A percentile compares a stretch with the other conserved stretches of the same genome.
These are phyloP conservation scores for Sporothrix dimorphospora DNA, from an alignment of 2,329 filamentous ascomycete genomes.

Conservation along the genomic window DNA sequence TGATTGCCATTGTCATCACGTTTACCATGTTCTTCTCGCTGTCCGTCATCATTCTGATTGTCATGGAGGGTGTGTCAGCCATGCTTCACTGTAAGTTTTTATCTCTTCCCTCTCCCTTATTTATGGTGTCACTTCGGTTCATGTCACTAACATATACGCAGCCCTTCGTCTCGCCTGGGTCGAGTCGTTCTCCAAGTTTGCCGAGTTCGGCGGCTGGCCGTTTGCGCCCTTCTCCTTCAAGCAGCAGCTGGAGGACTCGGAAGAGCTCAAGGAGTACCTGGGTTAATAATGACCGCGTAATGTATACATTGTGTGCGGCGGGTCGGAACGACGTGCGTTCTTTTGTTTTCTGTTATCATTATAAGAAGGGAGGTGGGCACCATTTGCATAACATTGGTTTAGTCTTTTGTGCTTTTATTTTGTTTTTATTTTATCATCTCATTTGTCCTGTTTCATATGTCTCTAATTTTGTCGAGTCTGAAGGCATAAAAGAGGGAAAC, in stretches of 20 bases:
- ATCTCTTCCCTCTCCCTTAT: no score
- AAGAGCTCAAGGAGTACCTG: constrained; percentile 60
- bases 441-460: constrained; percentile 13
- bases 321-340: background rate
- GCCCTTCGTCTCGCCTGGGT: constrained; percentile 88
- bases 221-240: constrained; percentile 91
- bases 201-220: constrained; percentile 83
- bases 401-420: constrained; percentile 10
- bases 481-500: background rate
- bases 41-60: constrained; percentile 69
- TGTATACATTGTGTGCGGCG: background rate
- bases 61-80: constrained; percentile 95
- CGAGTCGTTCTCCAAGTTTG: constrained; percentile 97
- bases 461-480: constrained; percentile 11
- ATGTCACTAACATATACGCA: constrained; percentile 29
- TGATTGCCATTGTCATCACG: constrained; percentile 77
- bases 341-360: constrained; percentile 15
- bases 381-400: constrained; percentile 16
- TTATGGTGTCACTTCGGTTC: background rate
- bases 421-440: constrained; percentile 2
- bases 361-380: background rate
- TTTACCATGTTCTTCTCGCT: constrained; percentile 93
- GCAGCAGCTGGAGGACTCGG: constrained; percentile 80
- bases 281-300: constrained; percentile 45
- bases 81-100: constrained; percentile 71